Percentiles rank a stretch among this genome's conserved stretches.
phyloP scores from a whole-genome alignment of 2,329 filamentous ascomycete species.

The Penicillium crustosum region DNA sequence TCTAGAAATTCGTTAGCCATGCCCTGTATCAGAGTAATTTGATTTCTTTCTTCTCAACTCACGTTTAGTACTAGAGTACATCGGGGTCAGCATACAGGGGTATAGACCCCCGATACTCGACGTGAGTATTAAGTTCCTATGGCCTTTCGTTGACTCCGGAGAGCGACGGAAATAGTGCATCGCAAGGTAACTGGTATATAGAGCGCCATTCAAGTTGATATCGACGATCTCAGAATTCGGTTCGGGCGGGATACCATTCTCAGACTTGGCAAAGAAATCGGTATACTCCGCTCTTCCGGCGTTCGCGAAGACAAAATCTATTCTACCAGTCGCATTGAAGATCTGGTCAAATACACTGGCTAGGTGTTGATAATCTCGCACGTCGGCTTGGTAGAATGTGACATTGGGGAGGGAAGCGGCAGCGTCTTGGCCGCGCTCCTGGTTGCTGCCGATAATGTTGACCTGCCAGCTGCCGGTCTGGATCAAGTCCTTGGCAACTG shows the following conservation, averaged over 20 bases:
- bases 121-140: constrained; percentile 35
- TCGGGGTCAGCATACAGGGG: constrained; percentile 31
- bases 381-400: constrained; percentile 43
- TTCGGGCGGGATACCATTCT: constrained; percentile 19
- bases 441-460: constrained; percentile 44
- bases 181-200: constrained; percentile 44
- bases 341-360: constrained; percentile 38
- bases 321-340: constrained; percentile 35
- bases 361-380: constrained; percentile 38
- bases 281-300: constrained; percentile 47
- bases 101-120: constrained; percentile 42
- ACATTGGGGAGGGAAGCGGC: constrained; percentile 29
- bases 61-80: constrained; percentile 43
- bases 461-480: constrained; percentile 40
- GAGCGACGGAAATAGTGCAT: constrained; percentile 43
- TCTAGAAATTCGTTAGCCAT: constrained; percentile 3
- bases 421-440: constrained; percentile 32
- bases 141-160: constrained; percentile 20
- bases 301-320: constrained; percentile 55
- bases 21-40: too few relatives aligned
- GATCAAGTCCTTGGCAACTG: constrained; percentile 42
- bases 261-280: constrained; percentile 40
- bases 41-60: neutral
- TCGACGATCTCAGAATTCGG: constrained; percentile 41
- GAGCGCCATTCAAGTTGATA: constrained; percentile 43